Conservation (phyloP, 1,139 yeast genomes). For the Nakaseomyces nivariensis region DNA sequence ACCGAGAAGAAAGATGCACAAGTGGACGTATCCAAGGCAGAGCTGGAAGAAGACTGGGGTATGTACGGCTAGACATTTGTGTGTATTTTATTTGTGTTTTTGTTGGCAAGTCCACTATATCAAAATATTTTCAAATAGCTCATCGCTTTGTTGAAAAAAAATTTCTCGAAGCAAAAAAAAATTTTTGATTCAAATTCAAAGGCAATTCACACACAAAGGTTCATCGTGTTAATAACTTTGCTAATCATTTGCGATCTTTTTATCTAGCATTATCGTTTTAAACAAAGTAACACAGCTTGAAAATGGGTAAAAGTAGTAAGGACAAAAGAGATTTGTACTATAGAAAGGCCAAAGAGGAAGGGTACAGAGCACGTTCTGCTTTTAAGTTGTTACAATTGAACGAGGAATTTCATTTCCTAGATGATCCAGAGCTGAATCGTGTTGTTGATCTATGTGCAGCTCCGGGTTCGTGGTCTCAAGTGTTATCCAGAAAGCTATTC, state of each 20-base stretch:
- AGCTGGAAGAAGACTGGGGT: slow-evolving; percentile 64
- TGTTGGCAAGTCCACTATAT: no score
- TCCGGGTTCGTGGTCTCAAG: slow-evolving; percentile 99
- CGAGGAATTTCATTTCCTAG: slow-evolving; percentile 70
- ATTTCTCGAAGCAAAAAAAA: not conserved
- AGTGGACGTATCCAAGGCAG: slow-evolving; percentile 59
- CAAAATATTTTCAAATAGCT: not conserved
- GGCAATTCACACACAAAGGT: no score
- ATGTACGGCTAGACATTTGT: slow-evolving; percentile 47
- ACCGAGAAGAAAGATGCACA: slow-evolving; percentile 35
- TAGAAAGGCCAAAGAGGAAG: slow-evolving; percentile 92
- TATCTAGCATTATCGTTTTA: no score
- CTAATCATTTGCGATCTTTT: no score
- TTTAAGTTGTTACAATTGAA: slow-evolving; percentile 82
- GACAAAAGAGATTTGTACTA: slow-evolving; percentile 88
- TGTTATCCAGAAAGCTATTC: slow-evolving; percentile 61
- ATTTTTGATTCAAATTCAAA: not conserved
- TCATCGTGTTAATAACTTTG: no score
- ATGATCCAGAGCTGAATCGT: slow-evolving; percentile 53
- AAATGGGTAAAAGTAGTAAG: slow-evolving; percentile 90
- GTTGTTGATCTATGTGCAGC: slow-evolving; percentile 98
- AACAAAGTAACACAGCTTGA: not conserved
- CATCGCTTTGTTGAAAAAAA: not conserved
- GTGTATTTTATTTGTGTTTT: no score
- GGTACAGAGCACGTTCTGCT: slow-evolving; percentile 95